Evolutionary conservation across 441 rosid species (phyloP).

Genomic region (Dalechampia spathulata): DNA sequence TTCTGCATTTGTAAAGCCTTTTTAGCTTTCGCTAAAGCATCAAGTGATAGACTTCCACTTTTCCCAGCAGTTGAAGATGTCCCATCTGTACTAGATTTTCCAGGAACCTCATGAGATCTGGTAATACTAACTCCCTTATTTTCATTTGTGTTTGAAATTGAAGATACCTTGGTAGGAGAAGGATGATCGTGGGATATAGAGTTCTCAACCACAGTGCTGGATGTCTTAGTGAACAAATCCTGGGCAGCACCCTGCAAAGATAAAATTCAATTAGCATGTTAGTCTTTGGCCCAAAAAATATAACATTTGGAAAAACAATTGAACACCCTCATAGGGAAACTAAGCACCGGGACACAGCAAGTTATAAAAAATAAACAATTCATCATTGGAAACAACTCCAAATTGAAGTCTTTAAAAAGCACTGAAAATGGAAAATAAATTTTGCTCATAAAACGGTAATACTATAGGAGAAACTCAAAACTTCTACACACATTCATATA

Average conservation of each 20-base stretch:
- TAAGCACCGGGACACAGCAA: background rate
- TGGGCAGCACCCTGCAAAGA: conserved; percentile 20
- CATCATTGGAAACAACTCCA: background rate
- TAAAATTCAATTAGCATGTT: background rate
- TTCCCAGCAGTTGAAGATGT: conserved; percentile 65
- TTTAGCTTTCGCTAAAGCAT: conserved; percentile 87
- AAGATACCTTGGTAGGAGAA: conserved; percentile 90
- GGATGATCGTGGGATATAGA: conserved; percentile 38
- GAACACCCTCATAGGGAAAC: background rate
- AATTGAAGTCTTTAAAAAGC: background rate
- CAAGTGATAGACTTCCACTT: conserved; percentile 70
- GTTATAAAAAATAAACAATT: background rate
- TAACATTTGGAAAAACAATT: background rate
- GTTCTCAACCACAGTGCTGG: conserved; percentile 29
- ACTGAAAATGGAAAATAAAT: too few species aligned
- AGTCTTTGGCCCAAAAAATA: background rate
- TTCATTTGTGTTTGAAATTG: conserved; percentile 90
- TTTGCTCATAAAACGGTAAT: too few species aligned
- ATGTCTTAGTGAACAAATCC: conserved; percentile 27
- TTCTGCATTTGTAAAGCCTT: conserved; percentile 67
- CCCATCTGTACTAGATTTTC: conserved; percentile 99
- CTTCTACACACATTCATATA: too few species aligned
- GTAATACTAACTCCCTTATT: conserved; percentile 98
- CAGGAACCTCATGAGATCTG: conserved; percentile 99
- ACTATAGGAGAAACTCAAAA: background rate